Percentiles rank a stretch among this genome's conserved stretches.
phyloP scores from a whole-genome alignment of 176 grass and related monocot genomes.

The Musa schizocarpa region DNA sequence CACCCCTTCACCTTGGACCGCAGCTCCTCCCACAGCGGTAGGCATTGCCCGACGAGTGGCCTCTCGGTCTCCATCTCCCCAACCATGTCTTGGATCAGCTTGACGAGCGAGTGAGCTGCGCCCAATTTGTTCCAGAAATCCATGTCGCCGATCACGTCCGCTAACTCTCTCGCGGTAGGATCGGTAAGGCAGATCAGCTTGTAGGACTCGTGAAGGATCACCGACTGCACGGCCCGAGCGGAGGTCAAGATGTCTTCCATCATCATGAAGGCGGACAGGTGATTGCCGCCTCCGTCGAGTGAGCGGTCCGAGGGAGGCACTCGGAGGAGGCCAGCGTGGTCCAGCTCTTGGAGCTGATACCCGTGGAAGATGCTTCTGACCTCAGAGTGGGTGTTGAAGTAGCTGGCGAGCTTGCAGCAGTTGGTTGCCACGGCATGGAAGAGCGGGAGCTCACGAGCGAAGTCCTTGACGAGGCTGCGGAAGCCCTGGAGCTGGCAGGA shows the following conservation, averaged over 20 bases:
- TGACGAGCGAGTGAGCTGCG: conserved; percentile 36
- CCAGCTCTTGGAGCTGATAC: conserved; percentile 55
- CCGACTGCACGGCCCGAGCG: conserved; percentile 43
- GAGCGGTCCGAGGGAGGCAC: neutral
- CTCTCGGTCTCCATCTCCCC: conserved; percentile 65
- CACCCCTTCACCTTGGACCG: conserved; percentile 48
- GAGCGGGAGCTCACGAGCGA: conserved; percentile 53
- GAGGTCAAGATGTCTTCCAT: conserved; percentile 57
- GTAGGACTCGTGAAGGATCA: conserved; percentile 56
- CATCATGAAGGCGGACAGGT: conserved; percentile 34
- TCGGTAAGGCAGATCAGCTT: conserved; percentile 63
- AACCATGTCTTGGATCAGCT: conserved; percentile 44
- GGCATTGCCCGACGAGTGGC: conserved; percentile 74
- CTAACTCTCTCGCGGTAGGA: conserved; percentile 38
- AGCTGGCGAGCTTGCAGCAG: conserved; percentile 45
- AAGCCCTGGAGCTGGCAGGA: conserved; percentile 53
- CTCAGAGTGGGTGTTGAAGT: conserved; percentile 46
- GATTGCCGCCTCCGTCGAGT: neutral
- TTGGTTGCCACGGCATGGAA: conserved; percentile 49
- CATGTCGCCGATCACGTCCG: conserved; percentile 43
- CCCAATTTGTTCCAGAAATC: conserved; percentile 62
- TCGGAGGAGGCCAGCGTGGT: conserved; percentile 23
- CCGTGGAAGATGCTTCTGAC: conserved; percentile 51
- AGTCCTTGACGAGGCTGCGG: conserved; percentile 34
- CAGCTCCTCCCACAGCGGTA: conserved; percentile 73